Percentiles rank a stretch among this genome's conserved stretches.
These are phyloP conservation scores for Salix arbutifolia DNA, from an alignment of 345 rosid species.

Conservation along the genomic window DNA sequence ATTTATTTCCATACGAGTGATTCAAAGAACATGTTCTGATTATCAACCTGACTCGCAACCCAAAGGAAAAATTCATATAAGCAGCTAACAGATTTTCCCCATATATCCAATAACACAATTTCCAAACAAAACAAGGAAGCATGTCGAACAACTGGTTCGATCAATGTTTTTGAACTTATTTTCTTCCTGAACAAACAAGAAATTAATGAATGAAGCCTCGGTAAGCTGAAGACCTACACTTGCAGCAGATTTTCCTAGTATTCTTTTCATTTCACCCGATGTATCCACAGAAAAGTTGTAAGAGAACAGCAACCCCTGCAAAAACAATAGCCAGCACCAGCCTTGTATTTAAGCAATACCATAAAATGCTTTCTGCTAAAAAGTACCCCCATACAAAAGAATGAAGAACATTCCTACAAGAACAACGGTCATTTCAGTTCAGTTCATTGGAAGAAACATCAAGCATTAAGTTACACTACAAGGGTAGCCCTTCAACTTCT, in stretches of 20 bases:
- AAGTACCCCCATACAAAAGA: background rate
- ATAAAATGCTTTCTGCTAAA: background rate
- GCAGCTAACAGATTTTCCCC: background rate
- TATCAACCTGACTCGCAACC: background rate
- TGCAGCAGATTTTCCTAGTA: slow-evolving; percentile 78
- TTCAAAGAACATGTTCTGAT: background rate
- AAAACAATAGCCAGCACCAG: background rate
- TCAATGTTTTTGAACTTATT: background rate
- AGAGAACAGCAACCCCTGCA: slow-evolving; percentile 77
- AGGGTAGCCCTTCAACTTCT: background rate
- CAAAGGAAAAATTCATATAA: background rate
- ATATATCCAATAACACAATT: background rate
- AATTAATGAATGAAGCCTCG: slow-evolving; percentile 28
- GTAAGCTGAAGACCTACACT: slow-evolving; percentile 95
- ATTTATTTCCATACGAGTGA: background rate
- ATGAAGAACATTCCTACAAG: background rate
- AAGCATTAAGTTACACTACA: background rate
- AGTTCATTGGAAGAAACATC: background rate
- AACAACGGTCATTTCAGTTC: background rate
- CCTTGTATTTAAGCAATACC: background rate
- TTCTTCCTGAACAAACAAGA: background rate
- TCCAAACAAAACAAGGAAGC: background rate
- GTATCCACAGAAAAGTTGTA: slow-evolving; percentile 90
- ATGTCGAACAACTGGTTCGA: background rate
- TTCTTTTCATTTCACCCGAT: slow-evolving; percentile 69